Conservation (phyloP, 164 flowering plant genomes). For the Chimonanthus praecox region DNA sequence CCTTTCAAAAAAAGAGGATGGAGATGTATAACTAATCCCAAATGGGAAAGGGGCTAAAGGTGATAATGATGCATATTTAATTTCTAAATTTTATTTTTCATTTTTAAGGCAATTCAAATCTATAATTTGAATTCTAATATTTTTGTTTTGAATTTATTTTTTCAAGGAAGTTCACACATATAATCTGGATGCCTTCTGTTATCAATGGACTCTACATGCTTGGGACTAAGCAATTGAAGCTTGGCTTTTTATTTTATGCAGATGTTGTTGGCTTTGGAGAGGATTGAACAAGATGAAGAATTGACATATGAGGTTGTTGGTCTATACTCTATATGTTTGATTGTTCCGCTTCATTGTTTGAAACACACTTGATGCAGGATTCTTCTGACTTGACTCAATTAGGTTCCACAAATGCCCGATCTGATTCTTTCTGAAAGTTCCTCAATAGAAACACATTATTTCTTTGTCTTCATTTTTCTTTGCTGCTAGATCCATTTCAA, state of each 20-base stretch:
- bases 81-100: too few relatives aligned
- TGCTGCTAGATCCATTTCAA: not conserved
- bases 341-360: not conserved
- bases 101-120: not conserved
- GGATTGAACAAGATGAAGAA: conserved; percentile 85
- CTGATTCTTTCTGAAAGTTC: conserved; percentile 2
- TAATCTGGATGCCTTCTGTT: not conserved
- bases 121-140: not conserved
- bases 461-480: conserved; percentile 2
- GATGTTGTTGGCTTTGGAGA: conserved; percentile 81
- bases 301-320: conserved; percentile 70
- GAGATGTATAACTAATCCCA: too few relatives aligned
- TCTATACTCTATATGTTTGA: not conserved
- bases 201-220: too few relatives aligned
- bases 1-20: too few relatives aligned
- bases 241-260: conserved; percentile 20
- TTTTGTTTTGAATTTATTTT: not conserved
- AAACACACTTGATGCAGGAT: too few relatives aligned
- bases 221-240: conserved; percentile 4
- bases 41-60: too few relatives aligned
- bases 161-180: not conserved
- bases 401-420: too few relatives aligned
- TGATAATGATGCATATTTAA: too few relatives aligned
- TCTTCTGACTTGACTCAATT: too few relatives aligned
- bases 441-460: not conserved